Base-by-base conservation (phyloP, 148 eudicot species). In the Camellia lanceoleosa region DNA sequence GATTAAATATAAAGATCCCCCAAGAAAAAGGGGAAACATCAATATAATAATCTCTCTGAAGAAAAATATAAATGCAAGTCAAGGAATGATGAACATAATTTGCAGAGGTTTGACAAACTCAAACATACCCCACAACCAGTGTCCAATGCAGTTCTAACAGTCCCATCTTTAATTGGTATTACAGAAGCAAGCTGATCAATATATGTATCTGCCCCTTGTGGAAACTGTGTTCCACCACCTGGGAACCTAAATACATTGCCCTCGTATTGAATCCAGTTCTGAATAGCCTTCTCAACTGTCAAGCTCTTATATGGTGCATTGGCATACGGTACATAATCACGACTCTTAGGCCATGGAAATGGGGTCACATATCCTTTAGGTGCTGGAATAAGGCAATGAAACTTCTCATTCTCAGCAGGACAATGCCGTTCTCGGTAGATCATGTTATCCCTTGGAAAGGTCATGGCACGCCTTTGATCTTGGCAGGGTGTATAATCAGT, bases 181-280 rank as follows among this genome's bases (percentile, higher is more conserved):
- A 95, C 92, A 71, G 92, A 83, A 78, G 97, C 92, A 74, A 95
- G 97, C 72, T 93, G 94, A 83, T 95, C 97, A 68, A 95, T 95
- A 84, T 95, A 95, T 63, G 88, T 87, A 89, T 93, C 97, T 71
- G 99, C 99, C 41, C 99, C 99, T 85, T 95, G 97, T 69, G 99
- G 99, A 87, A 95, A 95, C 73, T 95, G 99, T 15, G 99, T 95
- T 44, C 99, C 99, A 64, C 99, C 99, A 84, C 99, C 99, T 1
- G 99, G 99, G 72, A 95, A 95, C 89, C 97, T 92, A 74, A 95
- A 95, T 13, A 95, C 99, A 84, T 93, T 85, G 7, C 99, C 99
- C 82, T 95, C 99, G 64, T 95, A 95, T 60, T 95, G 99, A 77
- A 95, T 84, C 99, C 99, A 95, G 68, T 95, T 95, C 82, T 95